A percentile compares a stretch with the other conserved stretches of the same genome.
These are phyloP conservation scores for Agrocybe praecox DNA, from an alignment of 768 basidiomycete genomes.

Conservation along the genomic window DNA sequence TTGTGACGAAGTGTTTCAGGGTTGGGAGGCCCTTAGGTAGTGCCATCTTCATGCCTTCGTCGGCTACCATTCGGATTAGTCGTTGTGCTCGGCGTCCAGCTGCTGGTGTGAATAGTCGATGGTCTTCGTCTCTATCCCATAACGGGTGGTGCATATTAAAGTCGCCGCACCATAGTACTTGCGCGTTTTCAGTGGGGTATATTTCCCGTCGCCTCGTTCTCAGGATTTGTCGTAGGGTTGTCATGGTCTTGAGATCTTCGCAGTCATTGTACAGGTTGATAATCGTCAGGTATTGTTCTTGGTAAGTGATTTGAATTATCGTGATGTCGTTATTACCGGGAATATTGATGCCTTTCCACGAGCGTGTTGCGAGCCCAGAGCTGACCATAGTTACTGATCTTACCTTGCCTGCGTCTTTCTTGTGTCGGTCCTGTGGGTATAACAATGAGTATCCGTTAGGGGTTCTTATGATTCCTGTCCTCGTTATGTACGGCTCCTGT, in stretches of 20 bases:
- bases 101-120: slow-evolving; percentile 34
- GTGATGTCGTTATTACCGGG: slow-evolving; percentile 17
- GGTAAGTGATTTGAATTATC: slow-evolving; percentile 4
- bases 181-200: background rate
- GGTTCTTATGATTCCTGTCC: slow-evolving; percentile 12
- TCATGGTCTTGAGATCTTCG: background rate
- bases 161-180: slow-evolving; percentile 36
- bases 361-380: slow-evolving; percentile 8
- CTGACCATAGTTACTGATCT: slow-evolving; percentile 22
- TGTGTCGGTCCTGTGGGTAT: slow-evolving; percentile 13
- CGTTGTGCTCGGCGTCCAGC: background rate
- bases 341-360: slow-evolving; percentile 15
- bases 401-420: background rate
- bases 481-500: slow-evolving; percentile 19
- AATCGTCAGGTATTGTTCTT: background rate
- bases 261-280: slow-evolving; percentile 17
- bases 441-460: slow-evolving; percentile 18
- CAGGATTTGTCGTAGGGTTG: background rate
- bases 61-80: background rate
- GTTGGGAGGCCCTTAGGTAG: background rate
- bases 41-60: background rate
- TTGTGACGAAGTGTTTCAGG: background rate
- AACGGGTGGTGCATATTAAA: slow-evolving; percentile 42
- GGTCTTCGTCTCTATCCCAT: slow-evolving; percentile 35
- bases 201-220: background rate